Conservation (phyloP, 148 eudicot genomes). For the Camellia lanceoleosa region DNA sequence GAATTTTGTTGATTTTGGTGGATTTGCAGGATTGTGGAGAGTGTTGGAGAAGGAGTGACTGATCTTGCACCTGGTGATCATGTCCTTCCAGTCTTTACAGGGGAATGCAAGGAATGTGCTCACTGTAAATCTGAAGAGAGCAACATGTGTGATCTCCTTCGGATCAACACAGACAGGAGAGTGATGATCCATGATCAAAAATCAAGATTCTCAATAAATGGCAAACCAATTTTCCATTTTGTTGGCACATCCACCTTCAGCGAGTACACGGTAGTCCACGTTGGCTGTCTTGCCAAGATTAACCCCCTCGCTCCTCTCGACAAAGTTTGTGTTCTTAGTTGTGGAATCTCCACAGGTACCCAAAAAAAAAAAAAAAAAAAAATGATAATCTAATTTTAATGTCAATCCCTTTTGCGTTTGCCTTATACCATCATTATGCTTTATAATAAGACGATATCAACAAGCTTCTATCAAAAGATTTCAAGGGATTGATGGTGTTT, state of each 20-base stretch:
- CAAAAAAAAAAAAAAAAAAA: no score
- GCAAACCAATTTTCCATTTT: conserved; percentile 36
- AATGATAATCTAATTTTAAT: no score
- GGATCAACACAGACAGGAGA: conserved; percentile 25
- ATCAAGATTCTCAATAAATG: conserved; percentile 33
- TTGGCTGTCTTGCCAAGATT: conserved; percentile 28
- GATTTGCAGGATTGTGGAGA: conserved; percentile 35
- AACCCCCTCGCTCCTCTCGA: conserved; percentile 28
- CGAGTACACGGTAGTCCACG: conserved; percentile 35
- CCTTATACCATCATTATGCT: no score
- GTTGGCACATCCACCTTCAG: conserved; percentile 36
- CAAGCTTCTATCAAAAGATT: no score
- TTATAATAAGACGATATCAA: no score
- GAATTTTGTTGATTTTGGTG: no score
- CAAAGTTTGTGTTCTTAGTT: conserved; percentile 35
- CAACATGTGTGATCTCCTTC: conserved; percentile 32
- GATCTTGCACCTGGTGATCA: conserved; percentile 39
- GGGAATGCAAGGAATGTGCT: conserved; percentile 34
- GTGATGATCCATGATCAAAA: conserved; percentile 34
- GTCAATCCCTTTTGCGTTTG: background rate
- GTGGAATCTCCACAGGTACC: conserved; percentile 39
- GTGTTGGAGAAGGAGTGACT: conserved; percentile 34
- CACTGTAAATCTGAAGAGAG: conserved; percentile 38
- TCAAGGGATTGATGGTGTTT: no score
- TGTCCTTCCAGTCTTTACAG: conserved; percentile 33